Evolutionary conservation across 1,284 basidiomycete species (phyloP).

Genomic region (Neonothopanus nambi): DNA sequence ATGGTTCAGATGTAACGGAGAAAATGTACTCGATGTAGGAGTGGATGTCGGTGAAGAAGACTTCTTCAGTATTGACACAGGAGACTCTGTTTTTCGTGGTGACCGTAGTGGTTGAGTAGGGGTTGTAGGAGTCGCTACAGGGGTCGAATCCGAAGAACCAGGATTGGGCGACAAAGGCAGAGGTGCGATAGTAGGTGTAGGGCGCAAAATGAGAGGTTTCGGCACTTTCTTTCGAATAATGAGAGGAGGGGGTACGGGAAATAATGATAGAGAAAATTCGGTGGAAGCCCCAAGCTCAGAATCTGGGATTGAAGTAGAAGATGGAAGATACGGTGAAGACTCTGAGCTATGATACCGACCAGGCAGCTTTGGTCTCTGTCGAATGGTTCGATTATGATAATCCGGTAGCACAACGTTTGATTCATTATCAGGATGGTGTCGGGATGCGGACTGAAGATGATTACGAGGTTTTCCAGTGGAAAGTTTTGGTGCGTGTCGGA

Average conservation of each 20-base stretch:
- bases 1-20: constrained; percentile 29
- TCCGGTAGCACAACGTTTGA: not conserved
- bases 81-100: constrained; percentile 25
- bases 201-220: constrained; percentile 37
- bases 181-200: constrained; percentile 26
- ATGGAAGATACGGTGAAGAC: not conserved
- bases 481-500: not conserved
- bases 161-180: constrained; percentile 34
- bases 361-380: no score
- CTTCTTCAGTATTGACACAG: constrained; percentile 30
- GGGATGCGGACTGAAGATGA: not conserved
- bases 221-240: constrained; percentile 36
- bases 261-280: constrained; percentile 34
- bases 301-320: not conserved
- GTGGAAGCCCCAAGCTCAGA: not conserved
- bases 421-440: not conserved
- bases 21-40: constrained; percentile 21
- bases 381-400: no score
- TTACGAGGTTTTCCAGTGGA: not conserved
- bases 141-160: constrained; percentile 41
- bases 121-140: constrained; percentile 40
- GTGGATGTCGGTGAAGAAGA: constrained; percentile 18
- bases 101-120: constrained; percentile 23
- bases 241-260: constrained; percentile 44
- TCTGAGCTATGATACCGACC: no score